Evolutionary conservation across 495 filamentous ascomycete genomes (phyloP), one percentile per base, ranked within the genome.

Genomic region (Staphylotrichum tortipilum): DNA sequence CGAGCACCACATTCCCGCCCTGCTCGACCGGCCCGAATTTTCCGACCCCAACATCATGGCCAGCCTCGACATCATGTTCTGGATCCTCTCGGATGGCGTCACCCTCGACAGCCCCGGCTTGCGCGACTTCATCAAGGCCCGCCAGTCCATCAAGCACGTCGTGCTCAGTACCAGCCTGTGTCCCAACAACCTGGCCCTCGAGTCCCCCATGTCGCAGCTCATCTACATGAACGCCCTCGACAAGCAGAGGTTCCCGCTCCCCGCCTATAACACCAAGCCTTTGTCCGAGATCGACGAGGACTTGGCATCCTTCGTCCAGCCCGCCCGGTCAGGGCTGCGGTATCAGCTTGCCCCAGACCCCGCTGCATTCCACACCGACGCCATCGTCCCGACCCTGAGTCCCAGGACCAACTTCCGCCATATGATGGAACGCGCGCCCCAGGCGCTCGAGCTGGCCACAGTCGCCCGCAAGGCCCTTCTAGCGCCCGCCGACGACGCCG

Each of bases 11-110:
- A 66, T 97, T 29, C 77, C 80, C 3, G 58, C 70, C 24, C 63
- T 96, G 36, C 55, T 96, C 17, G 61, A 66, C 15, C 80, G 87
- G 15, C 64, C 77, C 11, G 92, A 98, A 61, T 94, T 88, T 85
- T 70, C 72, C 17, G 76, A 80, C 17, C 59, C 73, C 22, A 65
- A 75, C 12, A 71, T 94, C 14, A 86, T 85, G 65, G 63, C 68
- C 14, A 80, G 81, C 39, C 58, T 98, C 37, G 68, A 74, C 22
- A 80, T 73, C 23, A 80, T 94, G 23, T 74, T 89, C 47, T 98
- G 90, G 90, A 85, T 87, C 44, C 72, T 95, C 7, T 85, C 85
- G 3, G 70, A 72, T 12, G 81, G 78, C 0, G 74, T 95, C n/a
- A 68, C 69, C 10, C 11, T 45, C 10, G 63, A 76, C 2, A 75